These are phyloP conservation scores for Xanthoconium stramineum DNA, from an alignment of 768 basidiomycete genomes.

Conservation along the genomic window DNA sequence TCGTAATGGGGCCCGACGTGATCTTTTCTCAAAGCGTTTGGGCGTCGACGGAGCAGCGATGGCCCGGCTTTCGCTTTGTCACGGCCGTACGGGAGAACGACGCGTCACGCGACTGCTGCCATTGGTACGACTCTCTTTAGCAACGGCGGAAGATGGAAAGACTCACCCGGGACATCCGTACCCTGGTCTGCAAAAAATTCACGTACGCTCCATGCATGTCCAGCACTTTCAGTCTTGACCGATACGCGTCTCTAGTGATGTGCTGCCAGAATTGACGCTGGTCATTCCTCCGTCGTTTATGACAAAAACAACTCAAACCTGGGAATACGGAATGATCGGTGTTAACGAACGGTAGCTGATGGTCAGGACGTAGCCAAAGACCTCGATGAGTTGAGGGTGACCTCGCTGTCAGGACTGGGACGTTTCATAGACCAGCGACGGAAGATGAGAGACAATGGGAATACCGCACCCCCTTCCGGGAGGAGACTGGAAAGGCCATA, in stretches of 20 bases:
- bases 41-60: slow-evolving; percentile 21
- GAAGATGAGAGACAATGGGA: slow-evolving; percentile 43
- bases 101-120: not conserved
- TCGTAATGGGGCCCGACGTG: too few species aligned
- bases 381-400: too few species aligned
- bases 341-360: too few species aligned
- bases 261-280: not conserved
- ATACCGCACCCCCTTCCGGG: slow-evolving; percentile 42
- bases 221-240: slow-evolving; percentile 15
- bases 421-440: slow-evolving; percentile 38
- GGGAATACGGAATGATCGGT: too few species aligned
- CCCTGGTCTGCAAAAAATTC: slow-evolving; percentile 32
- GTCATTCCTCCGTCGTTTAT: slow-evolving; percentile 30
- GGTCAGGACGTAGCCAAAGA: too few species aligned
- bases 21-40: too few species aligned
- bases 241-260: slow-evolving; percentile 21
- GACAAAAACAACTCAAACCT: too few species aligned
- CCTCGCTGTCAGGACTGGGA: too few species aligned
- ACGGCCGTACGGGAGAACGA: not conserved
- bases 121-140: slow-evolving; percentile 10
- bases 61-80: not conserved
- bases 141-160: slow-evolving; percentile 35
- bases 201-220: slow-evolving; percentile 37
- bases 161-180: slow-evolving; percentile 53
- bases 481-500: slow-evolving; percentile 39